phyloP scores from a whole-genome alignment of 2,329 filamentous ascomycete genomes.

The Trichophyton benhamiae region DNA sequence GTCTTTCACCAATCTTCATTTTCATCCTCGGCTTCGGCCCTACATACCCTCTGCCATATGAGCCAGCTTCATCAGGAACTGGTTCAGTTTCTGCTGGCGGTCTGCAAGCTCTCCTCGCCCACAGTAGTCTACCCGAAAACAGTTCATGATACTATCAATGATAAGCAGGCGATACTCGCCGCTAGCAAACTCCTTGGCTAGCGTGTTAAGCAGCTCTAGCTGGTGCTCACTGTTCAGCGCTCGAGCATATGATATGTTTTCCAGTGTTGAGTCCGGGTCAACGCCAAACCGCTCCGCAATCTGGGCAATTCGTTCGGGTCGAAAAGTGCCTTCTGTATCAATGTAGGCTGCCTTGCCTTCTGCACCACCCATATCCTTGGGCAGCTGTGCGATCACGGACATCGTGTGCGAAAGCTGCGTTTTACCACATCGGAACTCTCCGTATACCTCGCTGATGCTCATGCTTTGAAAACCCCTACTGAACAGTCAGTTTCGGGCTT shows the following conservation, averaged over 20 bases:
- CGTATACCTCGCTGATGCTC: constrained; percentile 49
- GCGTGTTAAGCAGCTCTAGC: constrained; percentile 49
- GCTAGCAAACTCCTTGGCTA: constrained; percentile 48
- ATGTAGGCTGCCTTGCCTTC: constrained; percentile 60
- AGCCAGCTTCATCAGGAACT: constrained; percentile 51
- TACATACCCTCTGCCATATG: constrained; percentile 49
- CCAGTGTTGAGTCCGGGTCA: constrained; percentile 47
- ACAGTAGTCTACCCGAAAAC: constrained; percentile 55
- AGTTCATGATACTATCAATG: constrained; percentile 59
- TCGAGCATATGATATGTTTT: constrained; percentile 56
- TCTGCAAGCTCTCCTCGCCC: constrained; percentile 57
- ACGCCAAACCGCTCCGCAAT: constrained; percentile 55
- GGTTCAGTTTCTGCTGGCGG: constrained; percentile 55
- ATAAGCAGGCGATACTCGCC: constrained; percentile 55
- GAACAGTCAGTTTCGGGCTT: not conserved
- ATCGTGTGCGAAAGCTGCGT: constrained; percentile 59
- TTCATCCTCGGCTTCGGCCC: constrained; percentile 5
- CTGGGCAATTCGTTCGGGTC: constrained; percentile 54
- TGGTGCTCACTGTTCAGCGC: constrained; percentile 56
- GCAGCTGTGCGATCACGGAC: constrained; percentile 49
- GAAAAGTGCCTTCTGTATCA: constrained; percentile 54
- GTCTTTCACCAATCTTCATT: not conserved
- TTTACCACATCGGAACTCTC: constrained; percentile 48
- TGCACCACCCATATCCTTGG: constrained; percentile 49
- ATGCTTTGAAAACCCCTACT: constrained; percentile 54